These are phyloP conservation scores for Cadophora malorum DNA, from an alignment of 2,329 filamentous ascomycete species.

Conservation along the genomic window DNA sequence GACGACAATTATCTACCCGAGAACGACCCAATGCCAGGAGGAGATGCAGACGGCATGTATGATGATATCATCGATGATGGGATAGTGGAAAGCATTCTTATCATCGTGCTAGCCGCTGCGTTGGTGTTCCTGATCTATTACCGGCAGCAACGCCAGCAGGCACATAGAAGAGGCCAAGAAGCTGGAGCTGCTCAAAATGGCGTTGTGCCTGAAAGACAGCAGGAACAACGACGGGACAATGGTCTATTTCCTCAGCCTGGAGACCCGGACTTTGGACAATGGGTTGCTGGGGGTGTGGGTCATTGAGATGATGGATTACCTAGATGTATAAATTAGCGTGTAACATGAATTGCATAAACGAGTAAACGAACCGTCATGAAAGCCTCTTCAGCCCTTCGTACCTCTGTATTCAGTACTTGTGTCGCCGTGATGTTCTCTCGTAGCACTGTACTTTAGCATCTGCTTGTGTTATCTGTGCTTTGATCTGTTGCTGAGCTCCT, in stretches of 20 bases:
- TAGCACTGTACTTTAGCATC: too few relatives aligned
- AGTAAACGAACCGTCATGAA: neutral
- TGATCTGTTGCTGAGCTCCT: too few relatives aligned
- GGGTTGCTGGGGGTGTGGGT: constrained; percentile 68
- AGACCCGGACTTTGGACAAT: constrained; percentile 72
- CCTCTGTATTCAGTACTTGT: neutral
- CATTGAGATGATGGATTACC: constrained; percentile 49
- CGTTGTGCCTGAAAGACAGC: constrained; percentile 38
- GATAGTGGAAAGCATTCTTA: constrained; percentile 82
- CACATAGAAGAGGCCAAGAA: constrained; percentile 52
- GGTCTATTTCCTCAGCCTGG: constrained; percentile 70
- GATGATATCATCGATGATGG: constrained; percentile 77
- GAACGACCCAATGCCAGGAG: constrained; percentile 61
- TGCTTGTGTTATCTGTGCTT: too few relatives aligned
- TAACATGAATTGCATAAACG: constrained; percentile 25
- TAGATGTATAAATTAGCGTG: constrained; percentile 36
- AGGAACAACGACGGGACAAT: constrained; percentile 49
- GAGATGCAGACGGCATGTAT: constrained; percentile 59
- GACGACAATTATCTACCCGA: constrained; percentile 50
- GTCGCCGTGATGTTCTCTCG: neutral
- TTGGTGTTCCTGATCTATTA: constrained; percentile 84
- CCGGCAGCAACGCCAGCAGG: constrained; percentile 72
- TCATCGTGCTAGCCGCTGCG: constrained; percentile 76
- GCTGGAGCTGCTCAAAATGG: constrained; percentile 47
- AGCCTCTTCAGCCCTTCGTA: neutral